Evolutionary conservation across 2,329 filamentous ascomycete species (phyloP).

Genomic region (Colletotrichum coccodes): DNA sequence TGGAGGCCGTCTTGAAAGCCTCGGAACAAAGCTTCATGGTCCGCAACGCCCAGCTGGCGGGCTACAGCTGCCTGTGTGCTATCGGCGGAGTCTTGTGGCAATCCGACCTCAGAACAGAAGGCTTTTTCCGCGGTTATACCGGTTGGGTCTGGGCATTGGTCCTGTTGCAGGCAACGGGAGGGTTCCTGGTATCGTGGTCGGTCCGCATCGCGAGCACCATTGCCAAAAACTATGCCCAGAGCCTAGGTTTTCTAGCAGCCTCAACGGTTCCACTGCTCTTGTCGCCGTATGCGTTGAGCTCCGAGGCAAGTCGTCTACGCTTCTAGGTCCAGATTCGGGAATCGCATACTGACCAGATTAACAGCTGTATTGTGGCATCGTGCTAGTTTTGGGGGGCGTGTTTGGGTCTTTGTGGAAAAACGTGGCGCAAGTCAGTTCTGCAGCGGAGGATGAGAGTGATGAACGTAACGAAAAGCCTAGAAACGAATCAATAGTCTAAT

Average conservation of each 20-base stretch:
- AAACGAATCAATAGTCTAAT: neutral
- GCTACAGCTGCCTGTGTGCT: neutral
- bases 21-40: neutral
- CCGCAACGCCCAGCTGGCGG: slow-evolving; percentile 3
- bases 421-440: neutral
- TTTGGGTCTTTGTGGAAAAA: neutral
- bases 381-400: neutral
- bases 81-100: neutral
- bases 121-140: neutral
- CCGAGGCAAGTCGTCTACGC: neutral
- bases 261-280: neutral
- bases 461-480: neutral
- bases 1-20: slow-evolving; percentile 4
- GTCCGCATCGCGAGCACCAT: neutral
- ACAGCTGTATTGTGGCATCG: neutral
- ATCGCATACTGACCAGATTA: neutral
- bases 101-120: neutral
- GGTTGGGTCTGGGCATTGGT: neutral
- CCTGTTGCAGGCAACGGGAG: neutral
- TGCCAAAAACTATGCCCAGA: neutral
- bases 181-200: neutral
- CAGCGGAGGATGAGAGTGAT: neutral
- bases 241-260: neutral
- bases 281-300: neutral
- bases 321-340: too few relatives aligned